These are phyloP conservation scores for Uronychia binucleata DNA, from an alignment of 73 alveolate genomes.

Conservation along the genomic window DNA sequence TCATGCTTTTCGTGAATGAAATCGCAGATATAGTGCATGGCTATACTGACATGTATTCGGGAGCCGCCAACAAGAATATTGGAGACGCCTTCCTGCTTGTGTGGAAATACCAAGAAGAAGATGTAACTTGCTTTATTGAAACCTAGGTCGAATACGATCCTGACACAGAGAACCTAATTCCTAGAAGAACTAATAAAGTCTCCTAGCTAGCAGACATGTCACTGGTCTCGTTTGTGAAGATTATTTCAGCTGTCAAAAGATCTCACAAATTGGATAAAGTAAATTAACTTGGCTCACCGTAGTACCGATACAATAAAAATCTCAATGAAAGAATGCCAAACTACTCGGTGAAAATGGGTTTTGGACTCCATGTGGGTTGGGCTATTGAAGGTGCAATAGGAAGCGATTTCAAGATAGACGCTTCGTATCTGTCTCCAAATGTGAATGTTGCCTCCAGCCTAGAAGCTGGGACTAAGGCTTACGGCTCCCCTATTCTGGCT, in stretches of 20 bases:
- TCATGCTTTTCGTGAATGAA: slow-evolving; percentile 97
- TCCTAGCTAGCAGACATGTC: slow-evolving; percentile 88
- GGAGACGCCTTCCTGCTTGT: slow-evolving; percentile 99
- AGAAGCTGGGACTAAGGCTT: slow-evolving; percentile 94
- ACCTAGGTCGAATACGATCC: slow-evolving; percentile 54
- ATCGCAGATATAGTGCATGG: slow-evolving; percentile 98
- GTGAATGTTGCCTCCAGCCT: slow-evolving; percentile 94
- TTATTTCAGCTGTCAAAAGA: slow-evolving; percentile 81
- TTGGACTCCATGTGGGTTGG: slow-evolving; percentile 96
- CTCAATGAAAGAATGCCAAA: slow-evolving; percentile 78
- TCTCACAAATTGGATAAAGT: slow-evolving; percentile 78
- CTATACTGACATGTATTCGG: slow-evolving; percentile 84
- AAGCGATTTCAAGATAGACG: slow-evolving; percentile 90
- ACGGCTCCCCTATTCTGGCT: slow-evolving; percentile 70
- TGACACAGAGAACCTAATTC: slow-evolving; percentile 52
- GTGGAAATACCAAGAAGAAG: slow-evolving; percentile 92
- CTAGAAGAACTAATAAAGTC: slow-evolving; percentile 65
- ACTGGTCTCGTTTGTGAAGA: slow-evolving; percentile 85
- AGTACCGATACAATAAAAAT: slow-evolving; percentile 74
- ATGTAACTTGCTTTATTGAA: slow-evolving; percentile 40
- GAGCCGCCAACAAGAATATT: slow-evolving; percentile 97
- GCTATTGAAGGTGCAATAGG: slow-evolving; percentile 98
- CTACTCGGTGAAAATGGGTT: slow-evolving; percentile 90
- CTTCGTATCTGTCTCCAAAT: slow-evolving; percentile 94
- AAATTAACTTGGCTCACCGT: too few relatives aligned